phyloP scores from a whole-genome alignment of 768 basidiomycete species.

The Strobilomyces confusus region DNA sequence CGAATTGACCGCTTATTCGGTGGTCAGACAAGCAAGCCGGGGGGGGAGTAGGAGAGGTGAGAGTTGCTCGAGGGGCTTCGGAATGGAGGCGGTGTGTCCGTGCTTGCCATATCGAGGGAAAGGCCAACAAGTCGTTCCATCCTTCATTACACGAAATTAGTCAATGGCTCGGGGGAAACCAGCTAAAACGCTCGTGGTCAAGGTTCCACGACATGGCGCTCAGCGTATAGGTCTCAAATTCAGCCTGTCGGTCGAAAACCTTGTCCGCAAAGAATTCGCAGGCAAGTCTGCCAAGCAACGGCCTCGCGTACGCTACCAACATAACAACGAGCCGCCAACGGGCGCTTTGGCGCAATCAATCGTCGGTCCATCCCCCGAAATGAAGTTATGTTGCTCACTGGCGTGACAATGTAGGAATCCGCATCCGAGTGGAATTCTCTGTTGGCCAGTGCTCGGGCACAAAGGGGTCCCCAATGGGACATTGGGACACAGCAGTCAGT shows the following conservation, averaged over 20 bases:
- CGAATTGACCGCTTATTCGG: neutral
- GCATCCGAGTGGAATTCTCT: slow-evolving; percentile 87
- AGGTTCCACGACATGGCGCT: slow-evolving; percentile 72
- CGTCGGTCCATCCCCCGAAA: slow-evolving; percentile 39
- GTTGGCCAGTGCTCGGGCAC: slow-evolving; percentile 71
- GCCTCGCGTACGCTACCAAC: slow-evolving; percentile 42
- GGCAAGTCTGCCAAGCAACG: slow-evolving; percentile 44
- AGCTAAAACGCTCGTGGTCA: slow-evolving; percentile 52
- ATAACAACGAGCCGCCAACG: slow-evolving; percentile 48
- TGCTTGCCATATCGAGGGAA: slow-evolving; percentile 14
- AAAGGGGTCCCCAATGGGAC: slow-evolving; percentile 86
- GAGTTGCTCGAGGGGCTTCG: neutral
- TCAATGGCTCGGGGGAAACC: slow-evolving; percentile 42
- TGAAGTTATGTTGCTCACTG: neutral
- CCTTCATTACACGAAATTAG: neutral
- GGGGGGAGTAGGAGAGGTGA: no score
- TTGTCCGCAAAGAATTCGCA: slow-evolving; percentile 47
- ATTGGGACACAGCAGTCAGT: slow-evolving; percentile 81
- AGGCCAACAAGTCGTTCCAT: neutral
- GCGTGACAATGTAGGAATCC: slow-evolving; percentile 45
- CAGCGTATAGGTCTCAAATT: slow-evolving; percentile 67
- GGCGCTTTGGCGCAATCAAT: slow-evolving; percentile 54
- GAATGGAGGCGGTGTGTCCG: neutral
- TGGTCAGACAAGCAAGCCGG: neutral
- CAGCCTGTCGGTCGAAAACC: slow-evolving; percentile 50